phyloP scores from a whole-genome alignment of 768 basidiomycete species.

The Cantharellus anzutake region DNA sequence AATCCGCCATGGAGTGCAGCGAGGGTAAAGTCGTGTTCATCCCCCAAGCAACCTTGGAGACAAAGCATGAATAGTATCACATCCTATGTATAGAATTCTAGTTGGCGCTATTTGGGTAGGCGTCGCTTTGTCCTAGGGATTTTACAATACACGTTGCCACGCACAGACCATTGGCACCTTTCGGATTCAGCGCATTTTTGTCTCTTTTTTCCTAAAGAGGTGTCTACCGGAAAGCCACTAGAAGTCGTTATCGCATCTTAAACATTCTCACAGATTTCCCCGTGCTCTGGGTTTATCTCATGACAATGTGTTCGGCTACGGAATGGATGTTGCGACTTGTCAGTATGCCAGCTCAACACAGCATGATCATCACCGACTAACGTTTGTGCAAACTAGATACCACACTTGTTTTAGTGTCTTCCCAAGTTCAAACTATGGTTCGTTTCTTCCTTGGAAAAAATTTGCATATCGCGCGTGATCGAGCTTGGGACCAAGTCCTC shows the following conservation, averaged over 20 bases:
- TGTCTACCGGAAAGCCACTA: constrained; percentile 15
- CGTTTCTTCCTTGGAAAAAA: constrained; percentile 72
- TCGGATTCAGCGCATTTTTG: constrained; percentile 47
- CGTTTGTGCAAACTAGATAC: constrained; percentile 33
- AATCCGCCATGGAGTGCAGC: constrained; percentile 52
- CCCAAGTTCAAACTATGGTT: constrained; percentile 57
- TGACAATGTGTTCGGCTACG: constrained; percentile 45
- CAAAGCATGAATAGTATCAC: too few relatives aligned
- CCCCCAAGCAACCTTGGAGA: too few relatives aligned
- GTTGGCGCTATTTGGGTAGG: constrained; percentile 54
- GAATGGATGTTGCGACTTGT: constrained; percentile 59
- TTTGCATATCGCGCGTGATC: constrained; percentile 55
- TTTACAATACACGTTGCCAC: too few relatives aligned
- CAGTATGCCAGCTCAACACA: constrained; percentile 9
- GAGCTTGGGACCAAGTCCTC: constrained; percentile 60
- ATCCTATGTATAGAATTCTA: constrained; percentile 14
- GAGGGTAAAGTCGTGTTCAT: constrained; percentile 24
- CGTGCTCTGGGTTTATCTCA: constrained; percentile 40
- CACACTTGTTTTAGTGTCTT: constrained; percentile 48
- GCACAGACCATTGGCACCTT: constrained; percentile 47
- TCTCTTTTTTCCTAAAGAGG: constrained; percentile 46
- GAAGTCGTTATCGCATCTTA: neutral
- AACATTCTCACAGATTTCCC: constrained; percentile 29
- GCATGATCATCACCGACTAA: neutral
- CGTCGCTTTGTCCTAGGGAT: constrained; percentile 9